Percentiles rank a stretch among this genome's conserved stretches.
These are phyloP conservation scores for Elongisporangium undulatum DNA, from an alignment of 352 stramenopile genomes.

Conservation along the genomic window DNA sequence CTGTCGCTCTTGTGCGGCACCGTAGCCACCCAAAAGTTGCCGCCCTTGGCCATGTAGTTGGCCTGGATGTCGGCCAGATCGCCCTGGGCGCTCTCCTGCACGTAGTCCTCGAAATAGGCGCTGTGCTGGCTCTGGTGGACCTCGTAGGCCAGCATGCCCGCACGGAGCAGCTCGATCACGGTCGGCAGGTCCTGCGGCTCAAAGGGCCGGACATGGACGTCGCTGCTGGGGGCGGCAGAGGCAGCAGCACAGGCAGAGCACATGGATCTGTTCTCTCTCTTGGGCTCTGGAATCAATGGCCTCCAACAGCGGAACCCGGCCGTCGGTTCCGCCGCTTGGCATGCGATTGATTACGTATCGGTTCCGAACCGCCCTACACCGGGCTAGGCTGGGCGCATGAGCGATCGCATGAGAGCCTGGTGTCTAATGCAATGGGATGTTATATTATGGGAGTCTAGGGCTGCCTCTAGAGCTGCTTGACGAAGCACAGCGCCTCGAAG, in stretches of 20 bases:
- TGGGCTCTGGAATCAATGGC: too few species aligned
- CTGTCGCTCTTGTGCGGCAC: not conserved
- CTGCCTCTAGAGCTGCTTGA: slow-evolving; percentile 25
- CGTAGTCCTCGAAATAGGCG: slow-evolving; percentile 6
- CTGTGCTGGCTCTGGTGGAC: not conserved
- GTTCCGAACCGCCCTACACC: too few species aligned
- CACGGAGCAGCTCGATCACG: slow-evolving; percentile 17
- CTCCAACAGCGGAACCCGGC: too few species aligned
- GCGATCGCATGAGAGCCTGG: too few species aligned
- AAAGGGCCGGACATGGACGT: slow-evolving; percentile 17
- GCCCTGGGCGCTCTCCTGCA: slow-evolving; percentile 18
- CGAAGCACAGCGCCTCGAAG: slow-evolving; percentile 25
- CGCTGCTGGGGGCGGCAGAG: not conserved
- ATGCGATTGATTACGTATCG: too few species aligned
- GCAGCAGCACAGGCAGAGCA: not conserved
- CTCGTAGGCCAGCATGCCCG: slow-evolving; percentile 20
- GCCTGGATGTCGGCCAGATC: slow-evolving; percentile 22
- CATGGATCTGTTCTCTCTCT: too few species aligned
- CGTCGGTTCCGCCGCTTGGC: too few species aligned
- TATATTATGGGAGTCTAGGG: too few species aligned
- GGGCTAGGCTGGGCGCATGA: too few species aligned
- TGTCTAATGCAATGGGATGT: too few species aligned
- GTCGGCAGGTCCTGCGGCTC: slow-evolving; percentile 9
- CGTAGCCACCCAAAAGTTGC: slow-evolving; percentile 44
- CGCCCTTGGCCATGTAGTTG: slow-evolving; percentile 26